A percentile compares a stretch with the other conserved stretches of the same genome.
Evolutionary conservation across 2,329 filamentous ascomycete species (phyloP).

Genomic region (Cladosporium sp.): DNA sequence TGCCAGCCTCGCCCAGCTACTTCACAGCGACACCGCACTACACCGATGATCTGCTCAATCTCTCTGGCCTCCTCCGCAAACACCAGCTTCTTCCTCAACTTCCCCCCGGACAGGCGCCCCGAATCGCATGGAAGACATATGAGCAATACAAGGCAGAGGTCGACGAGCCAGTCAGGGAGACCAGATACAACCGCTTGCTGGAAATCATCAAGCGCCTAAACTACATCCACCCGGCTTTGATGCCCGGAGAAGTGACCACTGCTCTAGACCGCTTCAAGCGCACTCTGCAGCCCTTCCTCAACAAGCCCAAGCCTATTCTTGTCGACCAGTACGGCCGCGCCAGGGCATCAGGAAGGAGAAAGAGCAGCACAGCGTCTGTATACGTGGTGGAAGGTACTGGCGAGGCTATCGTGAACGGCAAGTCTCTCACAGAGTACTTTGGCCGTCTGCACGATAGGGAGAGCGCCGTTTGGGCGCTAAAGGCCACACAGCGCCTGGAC

Average conservation of each 20-base stretch:
- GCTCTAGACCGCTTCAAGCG: conserved; percentile 72
- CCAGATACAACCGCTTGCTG: conserved; percentile 77
- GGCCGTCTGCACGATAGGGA: conserved; percentile 89
- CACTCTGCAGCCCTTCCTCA: conserved; percentile 69
- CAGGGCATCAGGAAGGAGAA: conserved; percentile 79
- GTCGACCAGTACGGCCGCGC: conserved; percentile 79
- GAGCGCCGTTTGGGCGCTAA: conserved; percentile 88
- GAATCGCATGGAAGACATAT: conserved; percentile 77
- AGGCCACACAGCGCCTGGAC: conserved; percentile 77
- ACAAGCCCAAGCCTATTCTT: conserved; percentile 60
- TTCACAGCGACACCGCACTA: conserved; percentile 85
- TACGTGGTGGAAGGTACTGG: conserved; percentile 92
- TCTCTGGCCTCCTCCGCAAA: conserved; percentile 70
- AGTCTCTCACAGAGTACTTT: conserved; percentile 78
- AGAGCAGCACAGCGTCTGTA: conserved; percentile 80
- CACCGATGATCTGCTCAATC: conserved; percentile 76
- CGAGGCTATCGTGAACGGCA: conserved; percentile 86
- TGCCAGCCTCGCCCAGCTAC: conserved; percentile 89
- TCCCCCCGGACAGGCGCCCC: conserved; percentile 64
- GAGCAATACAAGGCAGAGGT: conserved; percentile 70
- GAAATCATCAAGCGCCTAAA: conserved; percentile 77
- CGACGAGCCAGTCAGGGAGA: conserved; percentile 71
- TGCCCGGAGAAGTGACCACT: conserved; percentile 67
- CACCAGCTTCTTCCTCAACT: conserved; percentile 73
- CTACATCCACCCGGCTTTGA: conserved; percentile 76